Percentiles rank a stretch among this genome's conserved stretches.
These are phyloP conservation scores for Mycosarcoma mackinlayi DNA, from an alignment of 1,284 basidiomycete genomes.

Conservation along the genomic window DNA sequence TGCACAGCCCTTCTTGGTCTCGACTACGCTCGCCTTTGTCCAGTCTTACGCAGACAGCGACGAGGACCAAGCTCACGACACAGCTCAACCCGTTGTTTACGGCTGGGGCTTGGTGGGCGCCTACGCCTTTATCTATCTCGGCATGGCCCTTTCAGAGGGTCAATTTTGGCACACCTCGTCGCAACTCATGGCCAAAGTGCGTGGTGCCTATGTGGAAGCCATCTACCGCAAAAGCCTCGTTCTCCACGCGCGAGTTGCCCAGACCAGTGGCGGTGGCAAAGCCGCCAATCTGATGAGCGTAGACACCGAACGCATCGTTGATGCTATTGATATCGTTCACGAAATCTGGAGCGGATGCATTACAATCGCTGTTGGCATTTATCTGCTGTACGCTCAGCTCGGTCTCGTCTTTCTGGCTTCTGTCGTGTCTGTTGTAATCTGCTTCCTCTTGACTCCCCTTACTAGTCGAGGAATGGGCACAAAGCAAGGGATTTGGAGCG, in stretches of 20 bases:
- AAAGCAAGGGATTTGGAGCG: constrained; percentile 53
- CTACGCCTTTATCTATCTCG: constrained; percentile 57
- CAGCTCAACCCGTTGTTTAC: constrained; percentile 46
- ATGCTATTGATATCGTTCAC: constrained; percentile 40
- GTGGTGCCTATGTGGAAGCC: constrained; percentile 57
- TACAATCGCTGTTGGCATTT: constrained; percentile 52
- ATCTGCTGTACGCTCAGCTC: constrained; percentile 53
- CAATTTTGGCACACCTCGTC: constrained; percentile 49
- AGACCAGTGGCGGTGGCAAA: constrained; percentile 51
- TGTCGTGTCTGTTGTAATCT: constrained; percentile 41
- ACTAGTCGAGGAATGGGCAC: constrained; percentile 40
- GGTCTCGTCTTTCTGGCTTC: constrained; percentile 55
- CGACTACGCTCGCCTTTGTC: constrained; percentile 55
- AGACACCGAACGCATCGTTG: constrained; percentile 60
- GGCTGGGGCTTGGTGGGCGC: constrained; percentile 64
- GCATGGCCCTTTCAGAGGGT: constrained; percentile 46
- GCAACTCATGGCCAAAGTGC: constrained; percentile 49
- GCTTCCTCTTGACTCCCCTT: constrained; percentile 47
- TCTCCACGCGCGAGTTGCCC: constrained; percentile 52
- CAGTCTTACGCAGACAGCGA: constrained; percentile 32
- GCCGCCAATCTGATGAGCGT: constrained; percentile 62
- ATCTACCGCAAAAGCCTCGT: constrained; percentile 59
- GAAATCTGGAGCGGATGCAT: constrained; percentile 56
- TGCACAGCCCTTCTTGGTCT: constrained; percentile 57
- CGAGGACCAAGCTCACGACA: constrained; percentile 12